These are phyloP conservation scores for Thraustochytrium sp. DNA, from an alignment of 352 stramenopile genomes.

Conservation along the genomic window DNA sequence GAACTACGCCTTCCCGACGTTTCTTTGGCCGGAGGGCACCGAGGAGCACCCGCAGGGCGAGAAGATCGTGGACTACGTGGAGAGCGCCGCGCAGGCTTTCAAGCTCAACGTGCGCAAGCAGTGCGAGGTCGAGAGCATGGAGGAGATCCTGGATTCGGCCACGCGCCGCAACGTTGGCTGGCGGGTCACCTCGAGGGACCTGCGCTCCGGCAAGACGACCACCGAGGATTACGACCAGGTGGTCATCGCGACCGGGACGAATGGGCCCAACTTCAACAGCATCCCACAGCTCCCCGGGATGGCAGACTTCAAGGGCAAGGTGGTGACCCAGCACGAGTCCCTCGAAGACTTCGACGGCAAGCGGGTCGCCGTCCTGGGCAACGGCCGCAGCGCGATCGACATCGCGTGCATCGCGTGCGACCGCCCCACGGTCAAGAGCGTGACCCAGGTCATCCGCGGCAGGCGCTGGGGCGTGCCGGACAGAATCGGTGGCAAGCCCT, in stretches of 20 bases:
- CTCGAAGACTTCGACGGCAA: not conserved
- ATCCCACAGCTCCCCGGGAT: not conserved
- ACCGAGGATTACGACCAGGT: not conserved
- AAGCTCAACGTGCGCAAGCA: not conserved
- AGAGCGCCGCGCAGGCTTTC: not conserved
- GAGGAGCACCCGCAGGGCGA: not conserved
- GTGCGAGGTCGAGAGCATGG: not conserved
- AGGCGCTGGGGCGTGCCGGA: not conserved
- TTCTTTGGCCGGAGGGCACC: not conserved
- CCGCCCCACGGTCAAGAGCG: not conserved
- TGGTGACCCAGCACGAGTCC: not conserved
- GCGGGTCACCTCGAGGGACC: not conserved
- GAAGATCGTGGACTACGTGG: not conserved
- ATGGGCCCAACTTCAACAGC: not conserved
- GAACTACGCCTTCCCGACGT: not conserved
- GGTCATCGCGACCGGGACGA: not conserved
- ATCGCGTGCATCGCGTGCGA: not conserved
- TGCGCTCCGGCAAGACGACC: not conserved
- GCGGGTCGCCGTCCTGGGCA: not conserved
- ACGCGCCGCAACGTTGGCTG: not conserved
- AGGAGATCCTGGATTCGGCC: not conserved
- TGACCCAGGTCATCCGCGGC: not conserved
- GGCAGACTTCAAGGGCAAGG: not conserved
- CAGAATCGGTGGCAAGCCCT: not conserved
- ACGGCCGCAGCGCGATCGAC: not conserved